phyloP scores from a whole-genome alignment of 441 rosid species.

The Raphanus hybrid region DNA sequence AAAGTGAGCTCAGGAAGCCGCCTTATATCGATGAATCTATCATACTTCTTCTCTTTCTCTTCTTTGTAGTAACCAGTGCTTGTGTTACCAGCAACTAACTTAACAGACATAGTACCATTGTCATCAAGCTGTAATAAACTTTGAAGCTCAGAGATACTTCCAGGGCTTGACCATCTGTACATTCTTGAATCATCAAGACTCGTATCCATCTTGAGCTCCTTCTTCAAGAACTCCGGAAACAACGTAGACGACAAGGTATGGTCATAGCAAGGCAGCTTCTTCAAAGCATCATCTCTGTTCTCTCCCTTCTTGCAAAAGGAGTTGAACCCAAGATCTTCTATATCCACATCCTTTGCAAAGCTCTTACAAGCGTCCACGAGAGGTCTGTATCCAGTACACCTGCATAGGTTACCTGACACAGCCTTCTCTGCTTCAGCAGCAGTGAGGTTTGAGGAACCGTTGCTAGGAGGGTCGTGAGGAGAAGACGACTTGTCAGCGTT shows the following conservation, averaged over 20 bases:
- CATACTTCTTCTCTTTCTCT: slow-evolving; percentile 36
- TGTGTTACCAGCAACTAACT: slow-evolving; percentile 81
- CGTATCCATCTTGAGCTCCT: slow-evolving; percentile 44
- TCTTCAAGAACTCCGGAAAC: slow-evolving; percentile 71
- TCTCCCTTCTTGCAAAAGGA: slow-evolving; percentile 76
- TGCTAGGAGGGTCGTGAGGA: slow-evolving; percentile 40
- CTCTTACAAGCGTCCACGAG: slow-evolving; percentile 90
- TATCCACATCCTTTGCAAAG: slow-evolving; percentile 76
- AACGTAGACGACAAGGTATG: slow-evolving; percentile 33
- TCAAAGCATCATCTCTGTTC: slow-evolving; percentile 45
- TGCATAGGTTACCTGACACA: slow-evolving; percentile 75
- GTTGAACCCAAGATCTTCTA: slow-evolving; percentile 84
- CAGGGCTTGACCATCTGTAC: slow-evolving; percentile 59
- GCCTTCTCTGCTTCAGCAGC: slow-evolving; percentile 79
- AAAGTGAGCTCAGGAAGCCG: slow-evolving; percentile 60
- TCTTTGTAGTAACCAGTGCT: slow-evolving; percentile 79
- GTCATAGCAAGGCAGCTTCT: slow-evolving; percentile 57
- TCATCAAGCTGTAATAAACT: slow-evolving; percentile 42
- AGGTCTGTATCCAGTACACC: slow-evolving; percentile 92
- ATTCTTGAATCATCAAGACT: slow-evolving; percentile 49
- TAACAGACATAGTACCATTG: slow-evolving; percentile 36
- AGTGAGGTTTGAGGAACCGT: slow-evolving; percentile 74
- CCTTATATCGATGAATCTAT: slow-evolving; percentile 65
- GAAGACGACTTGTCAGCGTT: slow-evolving; percentile 65
- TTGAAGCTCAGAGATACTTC: slow-evolving; percentile 56